phyloP scores from a whole-genome alignment of 2,329 filamentous ascomycete species.

The Ophiocordyceps camponoti-floridani region DNA sequence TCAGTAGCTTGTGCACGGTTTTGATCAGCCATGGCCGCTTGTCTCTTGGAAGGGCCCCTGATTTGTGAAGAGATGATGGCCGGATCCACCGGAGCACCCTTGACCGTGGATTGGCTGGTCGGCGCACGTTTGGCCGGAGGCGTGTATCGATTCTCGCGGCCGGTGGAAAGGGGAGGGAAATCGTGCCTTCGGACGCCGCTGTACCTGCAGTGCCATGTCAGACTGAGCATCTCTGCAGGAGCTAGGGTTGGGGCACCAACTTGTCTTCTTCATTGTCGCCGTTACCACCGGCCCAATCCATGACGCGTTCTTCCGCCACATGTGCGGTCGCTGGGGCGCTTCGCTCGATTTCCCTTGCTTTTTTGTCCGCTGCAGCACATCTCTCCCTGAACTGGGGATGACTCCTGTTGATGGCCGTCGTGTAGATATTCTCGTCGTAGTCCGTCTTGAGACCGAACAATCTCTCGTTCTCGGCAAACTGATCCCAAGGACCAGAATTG shows the following conservation, averaged over 20 bases:
- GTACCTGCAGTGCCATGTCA: constrained; percentile 38
- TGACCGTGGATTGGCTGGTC: constrained; percentile 52
- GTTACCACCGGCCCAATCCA: constrained; percentile 43
- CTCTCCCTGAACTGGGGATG: constrained; percentile 69
- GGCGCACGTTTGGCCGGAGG: constrained; percentile 77
- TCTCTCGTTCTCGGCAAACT: constrained; percentile 78
- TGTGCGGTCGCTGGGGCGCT: constrained; percentile 60
- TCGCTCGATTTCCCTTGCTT: constrained; percentile 78
- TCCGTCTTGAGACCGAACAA: constrained; percentile 77
- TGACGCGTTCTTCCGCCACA: constrained; percentile 74
- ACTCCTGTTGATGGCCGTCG: constrained; percentile 70
- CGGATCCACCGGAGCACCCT: constrained; percentile 65
- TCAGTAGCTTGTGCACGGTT: constrained; percentile 9
- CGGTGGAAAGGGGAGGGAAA: constrained; percentile 43
- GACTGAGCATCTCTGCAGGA: too few species aligned
- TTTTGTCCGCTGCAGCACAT: constrained; percentile 60
- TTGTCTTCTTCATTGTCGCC: constrained; percentile 84
- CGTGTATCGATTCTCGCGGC: constrained; percentile 57
- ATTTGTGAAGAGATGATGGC: constrained; percentile 84
- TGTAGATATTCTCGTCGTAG: constrained; percentile 91
- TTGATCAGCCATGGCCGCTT: constrained; percentile 9
- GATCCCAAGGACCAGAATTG: constrained; percentile 56
- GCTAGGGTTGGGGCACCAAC: constrained; percentile 32
- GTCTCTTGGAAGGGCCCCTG: constrained; percentile 25
- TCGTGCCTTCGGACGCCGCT: constrained; percentile 74